Evolutionary conservation across 2,329 filamentous ascomycete species (phyloP), one percentile per base, ranked within the genome.

Genomic region (Beauveria rudraprayagi): DNA sequence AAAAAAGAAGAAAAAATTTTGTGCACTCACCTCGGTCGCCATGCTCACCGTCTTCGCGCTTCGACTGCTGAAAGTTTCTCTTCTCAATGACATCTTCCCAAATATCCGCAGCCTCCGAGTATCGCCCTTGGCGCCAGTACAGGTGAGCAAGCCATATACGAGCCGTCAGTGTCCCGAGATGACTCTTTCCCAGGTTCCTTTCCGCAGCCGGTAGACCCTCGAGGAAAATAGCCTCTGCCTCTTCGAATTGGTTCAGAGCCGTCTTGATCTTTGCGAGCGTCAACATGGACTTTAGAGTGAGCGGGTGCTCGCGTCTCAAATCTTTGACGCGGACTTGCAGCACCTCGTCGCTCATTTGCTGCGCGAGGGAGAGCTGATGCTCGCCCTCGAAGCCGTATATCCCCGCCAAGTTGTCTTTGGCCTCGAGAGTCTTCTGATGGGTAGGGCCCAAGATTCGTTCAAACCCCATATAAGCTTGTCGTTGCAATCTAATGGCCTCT

Each of bases 1-100:
- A 24, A 46, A 46, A 19, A 56, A 10, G 22, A 22, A 22, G 22
- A 19, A 8, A 48, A 26, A 16, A 3, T 9, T 22, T 24, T 48
- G 3, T 1, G 5, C 41, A 37, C 55, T 48, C 48, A 57, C 55
- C 28, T 9, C 55, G 43, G 43, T 57, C 55, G 22, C 41, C 43
- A 24, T 57, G 55, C 17, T 57, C 55, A 7, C 55, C 55, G 34
- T 57, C 55, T 22, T 28, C 41, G 41, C 55, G 55, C 55, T 48
- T 47, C 4, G 55, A 57, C 55, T 22, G 41, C 16, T 34, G 17
- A 48, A 34, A 57, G 24, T 57, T 46, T 34, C 24, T 7, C 26
- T 57, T 57, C 14, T 47, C 28, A 22, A 57, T 57, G 28, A 57
- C 43, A 57, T 57, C n/a, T 48, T 57, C 55, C 55, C 55, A 57